Evolutionary conservation across 495 filamentous ascomycete genomes (phyloP).

Genomic region (Mytilinidion resinicola): DNA sequence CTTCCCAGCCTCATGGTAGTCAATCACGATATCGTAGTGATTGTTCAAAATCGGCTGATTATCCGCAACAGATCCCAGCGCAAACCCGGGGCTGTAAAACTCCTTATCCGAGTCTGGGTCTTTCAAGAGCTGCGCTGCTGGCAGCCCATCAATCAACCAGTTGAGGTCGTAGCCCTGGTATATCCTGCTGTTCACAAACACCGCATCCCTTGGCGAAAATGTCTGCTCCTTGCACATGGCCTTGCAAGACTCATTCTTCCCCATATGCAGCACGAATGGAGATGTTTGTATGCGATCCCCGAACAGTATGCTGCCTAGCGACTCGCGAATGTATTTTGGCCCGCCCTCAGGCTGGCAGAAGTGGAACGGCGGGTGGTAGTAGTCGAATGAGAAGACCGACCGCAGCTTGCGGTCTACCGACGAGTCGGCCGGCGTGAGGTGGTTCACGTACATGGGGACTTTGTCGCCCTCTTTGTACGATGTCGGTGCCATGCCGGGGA

Average conservation of each 20-base stretch:
- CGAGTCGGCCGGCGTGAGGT: conserved; percentile 77
- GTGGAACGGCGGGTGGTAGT: conserved; percentile 80
- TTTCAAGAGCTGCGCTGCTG: conserved; percentile 69
- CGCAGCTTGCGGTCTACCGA: conserved; percentile 67
- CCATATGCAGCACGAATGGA: conserved; percentile 82
- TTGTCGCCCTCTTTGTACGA: conserved; percentile 68
- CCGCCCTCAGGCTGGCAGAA: conserved; percentile 78
- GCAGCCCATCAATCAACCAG: conserved; percentile 91
- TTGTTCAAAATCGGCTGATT: conserved; percentile 67
- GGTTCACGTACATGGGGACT: conserved; percentile 90
- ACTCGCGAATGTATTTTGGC: conserved; percentile 71
- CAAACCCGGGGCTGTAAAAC: conserved; percentile 85
- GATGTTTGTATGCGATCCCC: conserved; percentile 93
- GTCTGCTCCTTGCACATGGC: conserved; percentile 57
- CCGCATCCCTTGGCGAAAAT: conserved; percentile 61
- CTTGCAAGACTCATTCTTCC: conserved; percentile 78
- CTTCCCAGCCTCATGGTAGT: conserved; percentile 71
- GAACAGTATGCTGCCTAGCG: conserved; percentile 90
- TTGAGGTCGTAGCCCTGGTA: conserved; percentile 80
- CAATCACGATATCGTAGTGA: conserved; percentile 89
- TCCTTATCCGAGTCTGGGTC: conserved; percentile 66
- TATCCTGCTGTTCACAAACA: conserved; percentile 79
- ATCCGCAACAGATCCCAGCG: conserved; percentile 55
- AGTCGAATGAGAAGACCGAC: conserved; percentile 91
- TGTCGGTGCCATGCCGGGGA: conserved; percentile 92